These are phyloP conservation scores for Cyamopsis tetragonoloba DNA, from an alignment of 306 rosid species.

Conservation along the genomic window DNA sequence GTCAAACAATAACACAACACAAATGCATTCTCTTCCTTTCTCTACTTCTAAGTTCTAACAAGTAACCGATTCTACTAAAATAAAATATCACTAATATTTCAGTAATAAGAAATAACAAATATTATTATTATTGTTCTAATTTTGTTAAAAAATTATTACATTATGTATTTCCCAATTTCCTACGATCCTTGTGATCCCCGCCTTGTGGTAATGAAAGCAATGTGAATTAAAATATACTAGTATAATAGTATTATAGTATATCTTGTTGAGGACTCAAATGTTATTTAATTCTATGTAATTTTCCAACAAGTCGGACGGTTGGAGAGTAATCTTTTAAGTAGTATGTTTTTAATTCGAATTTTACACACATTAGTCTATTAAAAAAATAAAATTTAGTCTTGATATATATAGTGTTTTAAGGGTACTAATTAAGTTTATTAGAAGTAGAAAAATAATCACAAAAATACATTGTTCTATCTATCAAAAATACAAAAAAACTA, in stretches of 20 bases:
- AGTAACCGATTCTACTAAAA: too few relatives aligned
- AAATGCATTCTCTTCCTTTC: neutral
- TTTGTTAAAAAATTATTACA: neutral
- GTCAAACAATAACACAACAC: neutral
- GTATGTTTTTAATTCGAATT: too few relatives aligned
- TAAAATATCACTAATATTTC: neutral
- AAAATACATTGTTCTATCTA: too few relatives aligned
- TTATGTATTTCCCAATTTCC: neutral
- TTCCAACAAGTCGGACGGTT: too few relatives aligned
- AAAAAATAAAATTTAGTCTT: too few relatives aligned
- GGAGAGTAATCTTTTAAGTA: too few relatives aligned
- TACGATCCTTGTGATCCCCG: slow-evolving; percentile 18
- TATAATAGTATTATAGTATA: neutral
- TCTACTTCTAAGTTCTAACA: neutral
- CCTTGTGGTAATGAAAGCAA: neutral
- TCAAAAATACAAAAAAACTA: too few relatives aligned
- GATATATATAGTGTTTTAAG: too few relatives aligned
- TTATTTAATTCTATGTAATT: neutral
- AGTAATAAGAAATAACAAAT: neutral
- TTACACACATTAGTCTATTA: too few relatives aligned
- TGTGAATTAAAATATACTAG: neutral
- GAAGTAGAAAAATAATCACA: too few relatives aligned
- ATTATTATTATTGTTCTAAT: neutral
- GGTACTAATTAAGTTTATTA: too few relatives aligned
- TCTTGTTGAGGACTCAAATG: neutral